Base-by-base conservation (phyloP, 352 stramenopile genomes). In the Pythium aphanidermatum region DNA sequence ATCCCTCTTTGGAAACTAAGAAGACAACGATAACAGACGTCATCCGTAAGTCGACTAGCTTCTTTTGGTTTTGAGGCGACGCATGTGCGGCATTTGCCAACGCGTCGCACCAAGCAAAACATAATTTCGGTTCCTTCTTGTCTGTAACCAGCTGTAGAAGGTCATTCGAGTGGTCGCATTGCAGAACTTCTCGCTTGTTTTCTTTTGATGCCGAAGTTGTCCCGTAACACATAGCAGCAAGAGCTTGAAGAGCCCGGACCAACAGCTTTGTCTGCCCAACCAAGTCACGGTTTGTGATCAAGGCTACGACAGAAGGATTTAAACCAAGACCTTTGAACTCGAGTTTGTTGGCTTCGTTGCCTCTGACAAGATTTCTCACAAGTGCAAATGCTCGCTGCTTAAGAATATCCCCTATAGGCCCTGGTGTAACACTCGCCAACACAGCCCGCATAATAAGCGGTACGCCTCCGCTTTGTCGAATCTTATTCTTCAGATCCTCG, bases 171-270 rank as follows among this genome's bases (percentile, higher is more conserved):
- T 68, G 51, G 0, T 83, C 68, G 11, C 64, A 83, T 23, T 88
- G 72, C 3, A 89, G 33, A 10, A 77, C 40, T 19, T 89, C 74
- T 17, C 65, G 66, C 36, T 89, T 91, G 39, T 60, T 74, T 2
- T 54, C 34, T 41, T 66, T 77, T 9, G 72, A 57, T 4, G 47
- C 51, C 2, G 39, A 0, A 0, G 27, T 68, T 14, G 49, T 34
- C 3, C 73, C 74, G 12, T 61, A 46, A 26, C 63, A 72, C 21
- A 91, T 53, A 4, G 62, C 70, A n/a, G 63, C 55, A 28, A 87
- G 49, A 4, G 73, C 72, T 24, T 85, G 51, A 9, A 89, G 44
- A 0, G 55, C 70, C 23, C 74, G 73, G 36, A 82, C 63, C 11
- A 64, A 62, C 6, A 86, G 41, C 28, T 81, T 77, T 0, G 23